Percentiles rank a stretch among this genome's conserved stretches.
phyloP scores from a whole-genome alignment of 257 asterid genomes.

The Perilla frutescens region DNA sequence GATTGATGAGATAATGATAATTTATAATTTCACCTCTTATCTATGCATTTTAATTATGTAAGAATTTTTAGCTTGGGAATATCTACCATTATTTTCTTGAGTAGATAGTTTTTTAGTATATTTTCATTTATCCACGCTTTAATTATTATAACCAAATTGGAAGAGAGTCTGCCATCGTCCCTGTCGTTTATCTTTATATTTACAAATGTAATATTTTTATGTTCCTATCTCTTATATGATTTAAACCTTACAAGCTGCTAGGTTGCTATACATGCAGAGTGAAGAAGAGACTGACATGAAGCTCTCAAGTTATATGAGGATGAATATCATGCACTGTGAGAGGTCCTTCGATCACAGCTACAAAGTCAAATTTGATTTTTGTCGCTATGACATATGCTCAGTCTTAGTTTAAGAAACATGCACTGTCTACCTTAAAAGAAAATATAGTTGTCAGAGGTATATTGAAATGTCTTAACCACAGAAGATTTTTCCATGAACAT shows the following conservation, averaged over 20 bases:
- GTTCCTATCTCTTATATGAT: conserved; percentile 44
- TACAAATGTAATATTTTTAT: conserved; percentile 26
- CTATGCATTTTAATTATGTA: conserved; percentile 2
- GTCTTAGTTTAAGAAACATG: not conserved
- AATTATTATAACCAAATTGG: conserved; percentile 26
- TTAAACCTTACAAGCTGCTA: conserved; percentile 63
- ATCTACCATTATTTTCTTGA: conserved; percentile 9
- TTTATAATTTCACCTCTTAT: conserved; percentile 11
- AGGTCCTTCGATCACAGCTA: conserved; percentile 50
- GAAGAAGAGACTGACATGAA: conserved; percentile 94
- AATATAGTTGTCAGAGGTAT: not conserved
- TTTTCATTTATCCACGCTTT: conserved; percentile 24
- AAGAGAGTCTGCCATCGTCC: not conserved
- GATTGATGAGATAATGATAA: not conserved
- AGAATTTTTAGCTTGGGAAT: conserved; percentile 13
- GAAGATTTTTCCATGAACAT: not conserved
- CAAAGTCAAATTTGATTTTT: conserved; percentile 32
- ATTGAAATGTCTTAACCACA: conserved; percentile 14
- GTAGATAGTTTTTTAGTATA: not conserved
- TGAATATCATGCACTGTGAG: conserved; percentile 82
- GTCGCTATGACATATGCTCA: conserved; percentile 27
- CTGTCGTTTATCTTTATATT: conserved; percentile 2
- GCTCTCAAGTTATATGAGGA: conserved; percentile 90
- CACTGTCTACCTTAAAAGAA: not conserved
- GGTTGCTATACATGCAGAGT: conserved; percentile 99